These are phyloP conservation scores for Aulographum hederae DNA, from an alignment of 2,329 filamentous ascomycete genomes.

Conservation along the genomic window DNA sequence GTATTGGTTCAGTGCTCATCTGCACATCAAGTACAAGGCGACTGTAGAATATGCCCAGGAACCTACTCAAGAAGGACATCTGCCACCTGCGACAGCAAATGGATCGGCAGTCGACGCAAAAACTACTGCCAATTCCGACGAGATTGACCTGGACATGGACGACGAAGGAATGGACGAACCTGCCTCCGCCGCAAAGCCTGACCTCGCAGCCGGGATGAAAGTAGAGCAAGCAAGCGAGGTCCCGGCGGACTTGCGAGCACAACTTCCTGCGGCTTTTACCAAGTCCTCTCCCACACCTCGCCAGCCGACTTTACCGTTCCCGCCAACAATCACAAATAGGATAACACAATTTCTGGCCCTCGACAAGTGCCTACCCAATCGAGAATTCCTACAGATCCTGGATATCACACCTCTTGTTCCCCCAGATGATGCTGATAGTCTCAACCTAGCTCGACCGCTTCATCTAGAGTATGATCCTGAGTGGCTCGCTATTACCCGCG, in stretches of 20 bases:
- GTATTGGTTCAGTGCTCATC: constrained; percentile 80
- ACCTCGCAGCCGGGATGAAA: constrained; percentile 15
- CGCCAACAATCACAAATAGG: constrained; percentile 56
- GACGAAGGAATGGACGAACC: constrained; percentile 26
- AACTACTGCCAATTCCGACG: constrained; percentile 27
- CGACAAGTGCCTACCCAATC: constrained; percentile 71
- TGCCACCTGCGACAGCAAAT: constrained; percentile 1
- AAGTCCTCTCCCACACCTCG: too few species aligned
- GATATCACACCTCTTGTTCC: constrained; percentile 39
- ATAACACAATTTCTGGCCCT: constrained; percentile 72
- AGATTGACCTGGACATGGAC: constrained; percentile 45
- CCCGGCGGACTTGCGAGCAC: constrained; percentile 7
- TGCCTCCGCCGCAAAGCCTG: constrained; percentile 2
- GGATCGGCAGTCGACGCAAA: background rate
- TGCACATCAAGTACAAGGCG: constrained; percentile 78
- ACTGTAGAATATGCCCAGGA: constrained; percentile 29
- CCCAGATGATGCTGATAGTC: too few species aligned
- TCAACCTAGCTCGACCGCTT: constrained; percentile 23
- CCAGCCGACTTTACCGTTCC: constrained; percentile 31
- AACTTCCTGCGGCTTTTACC: constrained; percentile 9
- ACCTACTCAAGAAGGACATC: constrained; percentile 7
- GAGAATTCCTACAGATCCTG: constrained; percentile 67
- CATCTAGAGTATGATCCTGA: constrained; percentile 71
- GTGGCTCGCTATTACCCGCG: constrained; percentile 85
- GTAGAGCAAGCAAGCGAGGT: constrained; percentile 14